Evolutionary conservation across 768 basidiomycete species (phyloP), one percentile per base, ranked within the genome.

Genomic region (Boletus vinaceobasis): DNA sequence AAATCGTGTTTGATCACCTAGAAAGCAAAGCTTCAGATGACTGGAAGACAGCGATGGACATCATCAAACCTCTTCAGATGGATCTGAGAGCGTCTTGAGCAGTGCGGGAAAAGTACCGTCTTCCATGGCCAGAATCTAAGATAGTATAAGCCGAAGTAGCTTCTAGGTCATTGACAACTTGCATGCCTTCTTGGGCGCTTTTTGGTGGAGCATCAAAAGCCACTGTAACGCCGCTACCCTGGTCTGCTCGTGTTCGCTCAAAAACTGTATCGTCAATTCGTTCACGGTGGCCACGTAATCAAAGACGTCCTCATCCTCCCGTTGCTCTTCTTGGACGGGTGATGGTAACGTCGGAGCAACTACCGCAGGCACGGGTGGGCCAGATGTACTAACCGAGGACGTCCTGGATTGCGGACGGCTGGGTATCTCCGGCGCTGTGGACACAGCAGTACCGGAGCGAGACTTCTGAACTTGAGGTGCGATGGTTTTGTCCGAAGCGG

Each of bases 181-280:
- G 50, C 65, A 43, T 57, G 89, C 94, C 84, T 96, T 96, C 73
- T 88, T 91, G 0, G 97, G 97, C 13, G 94, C 93, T 66, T 98
- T 98, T 69, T 95, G 90, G 72, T 99, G 97, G 48, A 99, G 74
- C 97, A 99, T 99, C 53, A 97, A 86, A 37, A 99, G 76, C 97
- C 97, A 99, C 72, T 96, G 95, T 62, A 99, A 71, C 3, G 96
- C 94, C 27, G 94, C 93, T 6, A 98, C 92, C 46, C 95, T 77
- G 0, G 97, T 98, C 66, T 98, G 94, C 67, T 97, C 96, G 61
- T 91, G 93, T 71, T 99, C 96, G 71, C 90, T 94, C 72, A 98
- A 67, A 68, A 99, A 95, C 61, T 97, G 94, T 47, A 97, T 77
- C 5, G 93, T 97, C 59, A 99, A 72, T 47, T 90, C 91, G 65